Evolutionary conservation across 352 stramenopile species (phyloP).

Genomic region (Halophytophthora batemanensis): DNA sequence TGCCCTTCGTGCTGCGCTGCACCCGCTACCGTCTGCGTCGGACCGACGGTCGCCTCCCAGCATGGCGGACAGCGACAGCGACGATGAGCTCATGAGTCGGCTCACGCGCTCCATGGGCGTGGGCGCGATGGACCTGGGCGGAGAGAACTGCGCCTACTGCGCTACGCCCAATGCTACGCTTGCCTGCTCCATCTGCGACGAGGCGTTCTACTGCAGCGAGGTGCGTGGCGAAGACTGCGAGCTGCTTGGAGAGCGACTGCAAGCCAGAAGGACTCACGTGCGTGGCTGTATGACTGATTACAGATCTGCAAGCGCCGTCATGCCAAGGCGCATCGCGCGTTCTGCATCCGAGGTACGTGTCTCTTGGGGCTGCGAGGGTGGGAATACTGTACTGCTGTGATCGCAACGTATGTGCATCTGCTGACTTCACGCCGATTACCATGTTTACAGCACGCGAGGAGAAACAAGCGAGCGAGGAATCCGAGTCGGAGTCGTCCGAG

Average conservation of each 20-base stretch:
- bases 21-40: too few species aligned
- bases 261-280: neutral
- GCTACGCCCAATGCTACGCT: slow-evolving; percentile 46
- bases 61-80: slow-evolving; percentile 84
- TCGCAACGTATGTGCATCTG: too few species aligned
- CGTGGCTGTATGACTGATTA: neutral
- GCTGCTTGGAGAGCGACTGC: neutral
- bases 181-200: slow-evolving; percentile 63
- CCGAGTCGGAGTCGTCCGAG: slow-evolving; percentile 51
- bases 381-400: too few species aligned
- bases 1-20: too few species aligned
- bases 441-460: slow-evolving; percentile 43
- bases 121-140: slow-evolving; percentile 22
- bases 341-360: slow-evolving; percentile 53
- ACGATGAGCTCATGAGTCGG: slow-evolving; percentile 83
- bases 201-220: slow-evolving; percentile 72
- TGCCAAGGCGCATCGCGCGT: slow-evolving; percentile 61
- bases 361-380: too few species aligned
- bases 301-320: slow-evolving; percentile 74
- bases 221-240: slow-evolving; percentile 21
- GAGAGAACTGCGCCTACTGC: slow-evolving; percentile 79
- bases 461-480: slow-evolving; percentile 51
- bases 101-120: slow-evolving; percentile 40
- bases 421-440: too few species aligned
- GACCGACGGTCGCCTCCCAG: too few species aligned